Evolutionary conservation across 495 filamentous ascomycete species (phyloP).

Genomic region (Hyaloscypha bicolor): DNA sequence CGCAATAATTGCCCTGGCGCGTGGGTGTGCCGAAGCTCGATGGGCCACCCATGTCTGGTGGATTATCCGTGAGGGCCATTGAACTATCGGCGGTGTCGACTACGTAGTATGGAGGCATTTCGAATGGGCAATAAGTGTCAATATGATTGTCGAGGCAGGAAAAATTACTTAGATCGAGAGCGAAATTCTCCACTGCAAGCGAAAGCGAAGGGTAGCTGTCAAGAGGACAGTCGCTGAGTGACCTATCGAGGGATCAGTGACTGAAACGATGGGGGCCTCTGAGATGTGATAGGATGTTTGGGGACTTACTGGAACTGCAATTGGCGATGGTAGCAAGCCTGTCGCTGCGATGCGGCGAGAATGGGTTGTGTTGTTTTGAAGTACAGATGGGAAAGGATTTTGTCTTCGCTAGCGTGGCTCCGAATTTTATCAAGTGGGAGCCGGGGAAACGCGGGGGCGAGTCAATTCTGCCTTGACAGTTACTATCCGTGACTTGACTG

Average conservation of each 20-base stretch:
- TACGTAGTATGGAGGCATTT: not conserved
- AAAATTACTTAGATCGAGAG: too few relatives aligned
- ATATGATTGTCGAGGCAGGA: not conserved
- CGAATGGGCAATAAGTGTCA: not conserved
- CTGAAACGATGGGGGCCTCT: not conserved
- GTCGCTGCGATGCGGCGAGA: not conserved
- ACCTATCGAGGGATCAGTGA: not conserved
- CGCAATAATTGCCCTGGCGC: too few relatives aligned
- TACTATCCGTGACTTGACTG: too few relatives aligned
- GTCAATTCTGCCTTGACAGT: not conserved
- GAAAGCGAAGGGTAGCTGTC: not conserved
- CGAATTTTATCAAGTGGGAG: not conserved
- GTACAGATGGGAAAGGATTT: not conserved
- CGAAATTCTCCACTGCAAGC: not conserved
- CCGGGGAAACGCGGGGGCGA: not conserved
- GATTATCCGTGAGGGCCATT: too few relatives aligned
- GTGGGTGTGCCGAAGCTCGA: not conserved
- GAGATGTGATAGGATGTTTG: not conserved
- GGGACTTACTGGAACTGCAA: not conserved
- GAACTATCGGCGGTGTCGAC: too few relatives aligned
- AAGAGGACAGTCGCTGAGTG: not conserved
- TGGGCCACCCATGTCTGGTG: not conserved
- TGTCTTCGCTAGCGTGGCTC: not conserved
- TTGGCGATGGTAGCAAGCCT: not conserved
- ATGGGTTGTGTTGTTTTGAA: not conserved